Base-by-base conservation (phyloP, 306 rosid species). In the Begonia loranthoides region DNA sequence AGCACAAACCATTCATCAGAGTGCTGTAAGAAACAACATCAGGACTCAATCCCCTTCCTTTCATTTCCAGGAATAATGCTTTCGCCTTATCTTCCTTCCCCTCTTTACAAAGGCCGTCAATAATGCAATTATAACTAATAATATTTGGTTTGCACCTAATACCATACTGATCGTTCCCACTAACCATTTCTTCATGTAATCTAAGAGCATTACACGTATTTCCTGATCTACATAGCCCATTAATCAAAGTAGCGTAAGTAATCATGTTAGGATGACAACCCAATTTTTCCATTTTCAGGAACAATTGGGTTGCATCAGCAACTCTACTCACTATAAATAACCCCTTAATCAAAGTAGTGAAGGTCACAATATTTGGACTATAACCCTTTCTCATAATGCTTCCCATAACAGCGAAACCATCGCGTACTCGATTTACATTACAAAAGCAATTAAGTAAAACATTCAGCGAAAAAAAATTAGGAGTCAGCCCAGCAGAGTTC, bases 161-260 rank as follows among this genome's bases (percentile, higher is more conserved):
- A 38, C 17, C 64, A 22, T 22, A 2, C 28, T 22, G 28, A 2
- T 4, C 28, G 4, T 22, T 4, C 28, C 28, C 28, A 22, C 4
- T 22, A 10, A 67, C 73, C 68, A 64, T 54, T 55, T 55, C 61
- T 58, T 49, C 41, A 1, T 73, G 51, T 60, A 71, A 57, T 19
- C 13, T 55, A 40, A 70, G 39, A 1, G 73, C 79, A 1, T 10
- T 52, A 6, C 0, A 34, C 16, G 59, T 68, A 4, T 63, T 57
- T 1, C 79, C 79, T 22, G 43, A 34, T 71, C 73, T 69, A 44
- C 83, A 77, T 48, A 69, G 53, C 21, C 76, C 73, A 21, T 77
- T 69, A 4, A 73, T 19, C 52, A 73, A 53, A 16, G 49, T 70
- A 34, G 63, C 65, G 36, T 51, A 56, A 10, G 69, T 55, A 21